phyloP scores from a whole-genome alignment of 805 yeast genomes.

The Sporopachydermia quercuum region DNA sequence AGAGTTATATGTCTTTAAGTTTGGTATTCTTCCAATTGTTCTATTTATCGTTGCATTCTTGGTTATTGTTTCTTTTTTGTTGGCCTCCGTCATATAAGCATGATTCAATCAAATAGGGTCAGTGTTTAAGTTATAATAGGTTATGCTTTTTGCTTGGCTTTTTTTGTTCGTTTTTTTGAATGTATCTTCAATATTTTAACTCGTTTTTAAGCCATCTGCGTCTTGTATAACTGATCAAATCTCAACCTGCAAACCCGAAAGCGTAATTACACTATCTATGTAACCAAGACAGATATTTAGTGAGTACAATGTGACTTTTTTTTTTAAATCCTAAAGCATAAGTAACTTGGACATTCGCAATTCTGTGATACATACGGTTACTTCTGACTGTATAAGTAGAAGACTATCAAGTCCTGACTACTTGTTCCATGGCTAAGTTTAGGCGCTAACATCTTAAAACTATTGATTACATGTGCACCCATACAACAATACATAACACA shows the following conservation, averaged over 20 bases:
- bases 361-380: background rate
- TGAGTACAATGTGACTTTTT: constrained; percentile 1
- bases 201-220: constrained; percentile 1
- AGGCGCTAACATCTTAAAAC: constrained; percentile 1
- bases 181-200: constrained; percentile 1
- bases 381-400: constrained; percentile 1
- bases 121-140: constrained; percentile 1
- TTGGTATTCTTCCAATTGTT: constrained; percentile 24
- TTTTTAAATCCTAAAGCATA: background rate
- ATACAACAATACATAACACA: constrained; percentile 1
- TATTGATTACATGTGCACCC: constrained; percentile 1
- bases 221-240: constrained; percentile 1
- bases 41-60: constrained; percentile 18
- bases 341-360: constrained; percentile 1
- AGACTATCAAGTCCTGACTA: constrained; percentile 1
- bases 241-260: constrained; percentile 1
- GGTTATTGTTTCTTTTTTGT: constrained; percentile 1
- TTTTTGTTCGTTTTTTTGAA: constrained; percentile 1
- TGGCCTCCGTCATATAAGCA: constrained; percentile 1
- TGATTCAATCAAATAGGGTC: constrained; percentile 1
- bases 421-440: constrained; percentile 1
- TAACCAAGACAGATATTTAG: background rate
- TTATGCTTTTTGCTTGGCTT: constrained; percentile 1
- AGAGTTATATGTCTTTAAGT: constrained; percentile 31
- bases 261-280: constrained; percentile 1